phyloP scores from a whole-genome alignment of 306 rosid species.

The Calophaca sinica region DNA sequence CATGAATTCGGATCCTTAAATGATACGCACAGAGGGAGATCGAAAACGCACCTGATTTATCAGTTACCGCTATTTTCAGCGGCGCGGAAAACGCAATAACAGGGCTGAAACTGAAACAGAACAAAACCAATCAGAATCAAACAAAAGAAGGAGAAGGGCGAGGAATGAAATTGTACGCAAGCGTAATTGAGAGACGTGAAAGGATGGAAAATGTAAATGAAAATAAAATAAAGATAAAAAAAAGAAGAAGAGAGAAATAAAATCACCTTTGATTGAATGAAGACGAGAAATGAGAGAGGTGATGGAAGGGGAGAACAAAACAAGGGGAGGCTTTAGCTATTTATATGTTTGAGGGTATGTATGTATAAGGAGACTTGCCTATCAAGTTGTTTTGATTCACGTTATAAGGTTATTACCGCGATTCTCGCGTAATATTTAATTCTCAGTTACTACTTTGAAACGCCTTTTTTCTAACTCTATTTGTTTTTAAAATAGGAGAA shows the following conservation, averaged over 20 bases:
- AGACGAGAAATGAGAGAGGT: not conserved
- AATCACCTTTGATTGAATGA: slow-evolving; percentile 32
- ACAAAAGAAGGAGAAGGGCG: not conserved
- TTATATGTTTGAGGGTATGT: slow-evolving; percentile 47
- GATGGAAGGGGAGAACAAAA: slow-evolving; percentile 13
- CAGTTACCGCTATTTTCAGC: slow-evolving; percentile 13
- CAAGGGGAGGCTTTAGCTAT: slow-evolving; percentile 38
- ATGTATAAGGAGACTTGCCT: slow-evolving; percentile 43
- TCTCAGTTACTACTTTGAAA: not conserved
- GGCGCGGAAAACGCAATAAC: not conserved
- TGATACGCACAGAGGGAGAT: slow-evolving; percentile 16
- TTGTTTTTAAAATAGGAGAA: too few relatives aligned
- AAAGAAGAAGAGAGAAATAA: not conserved
- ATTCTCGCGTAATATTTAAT: slow-evolving; percentile 36
- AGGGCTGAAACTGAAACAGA: slow-evolving; percentile 25
- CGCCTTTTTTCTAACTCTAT: too few relatives aligned
- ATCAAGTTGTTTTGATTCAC: slow-evolving; percentile 44
- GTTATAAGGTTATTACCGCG: slow-evolving; percentile 24
- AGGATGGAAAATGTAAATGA: not conserved
- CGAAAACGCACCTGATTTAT: slow-evolving; percentile 47
- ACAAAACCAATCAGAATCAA: not conserved
- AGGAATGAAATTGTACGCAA: not conserved
- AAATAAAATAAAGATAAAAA: not conserved
- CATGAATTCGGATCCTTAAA: slow-evolving; percentile 9
- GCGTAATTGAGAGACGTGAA: not conserved